Evolutionary conservation across 2,329 filamentous ascomycete species (phyloP).

Genomic region (Ceratocystiopsis minuta): DNA sequence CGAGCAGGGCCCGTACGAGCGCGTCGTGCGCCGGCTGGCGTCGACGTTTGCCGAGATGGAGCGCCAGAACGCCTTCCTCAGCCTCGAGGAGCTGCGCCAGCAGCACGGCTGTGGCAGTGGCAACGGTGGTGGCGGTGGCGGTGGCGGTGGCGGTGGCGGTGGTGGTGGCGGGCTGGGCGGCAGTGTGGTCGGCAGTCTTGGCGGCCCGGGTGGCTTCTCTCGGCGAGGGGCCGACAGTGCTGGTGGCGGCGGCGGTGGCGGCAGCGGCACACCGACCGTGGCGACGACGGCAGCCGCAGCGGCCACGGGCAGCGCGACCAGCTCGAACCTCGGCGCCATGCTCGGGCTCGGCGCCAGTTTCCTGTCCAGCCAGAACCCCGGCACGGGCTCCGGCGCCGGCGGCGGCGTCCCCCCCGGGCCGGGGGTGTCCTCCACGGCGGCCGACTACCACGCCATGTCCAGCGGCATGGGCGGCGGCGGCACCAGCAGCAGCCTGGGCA

Average conservation of each 20-base stretch:
- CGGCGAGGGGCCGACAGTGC: too few relatives aligned
- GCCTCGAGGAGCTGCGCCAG: slow-evolving; percentile 23
- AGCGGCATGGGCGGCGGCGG: background rate
- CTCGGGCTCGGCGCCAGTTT: background rate
- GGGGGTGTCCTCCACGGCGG: too few relatives aligned
- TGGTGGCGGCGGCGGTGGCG: background rate
- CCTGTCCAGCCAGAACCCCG: background rate
- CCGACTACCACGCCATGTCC: background rate
- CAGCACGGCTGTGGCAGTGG: slow-evolving; percentile 6
- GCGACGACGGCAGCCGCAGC: too few relatives aligned
- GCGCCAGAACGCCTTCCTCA: slow-evolving; percentile 74
- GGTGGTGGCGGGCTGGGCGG: slow-evolving; percentile 3
- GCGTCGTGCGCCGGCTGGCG: slow-evolving; percentile 71
- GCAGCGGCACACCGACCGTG: background rate
- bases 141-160: background rate
- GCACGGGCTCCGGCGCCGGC: background rate
- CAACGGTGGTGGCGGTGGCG: slow-evolving; percentile 15
- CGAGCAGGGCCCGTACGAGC: slow-evolving; percentile 65
- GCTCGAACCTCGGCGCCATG: background rate
- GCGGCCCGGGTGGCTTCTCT: background rate
- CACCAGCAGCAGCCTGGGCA: slow-evolving; percentile 1
- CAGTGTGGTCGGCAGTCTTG: background rate
- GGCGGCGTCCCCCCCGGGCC: background rate
- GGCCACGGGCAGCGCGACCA: background rate
- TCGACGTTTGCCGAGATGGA: slow-evolving; percentile 77